Percentiles rank a stretch among this genome's conserved stretches.
These are phyloP conservation scores for Nannizziopsis arthrosporioides DNA, from an alignment of 2,329 filamentous ascomycete species.

Conservation along the genomic window DNA sequence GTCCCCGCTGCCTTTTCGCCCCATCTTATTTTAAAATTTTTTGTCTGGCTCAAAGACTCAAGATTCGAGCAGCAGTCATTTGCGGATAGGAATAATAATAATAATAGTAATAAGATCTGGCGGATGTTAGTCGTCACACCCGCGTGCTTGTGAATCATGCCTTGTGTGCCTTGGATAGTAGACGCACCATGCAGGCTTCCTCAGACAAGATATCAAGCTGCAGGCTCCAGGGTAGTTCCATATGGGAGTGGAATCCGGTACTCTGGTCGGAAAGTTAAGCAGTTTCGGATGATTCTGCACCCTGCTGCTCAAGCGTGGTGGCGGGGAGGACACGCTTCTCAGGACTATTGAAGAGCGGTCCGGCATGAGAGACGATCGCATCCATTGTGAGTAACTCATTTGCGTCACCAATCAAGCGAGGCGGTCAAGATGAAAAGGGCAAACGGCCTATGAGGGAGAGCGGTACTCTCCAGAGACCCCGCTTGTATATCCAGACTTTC, in stretches of 20 bases:
- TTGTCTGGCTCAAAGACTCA: conserved; percentile 2
- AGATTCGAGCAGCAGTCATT: not conserved
- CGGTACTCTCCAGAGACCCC: too few species aligned
- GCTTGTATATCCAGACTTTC: too few species aligned
- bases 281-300: not conserved
- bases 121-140: not conserved
- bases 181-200: not conserved
- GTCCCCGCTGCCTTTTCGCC: conserved; percentile 6
- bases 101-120: too few species aligned
- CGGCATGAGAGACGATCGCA: not conserved
- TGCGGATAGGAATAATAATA: too few species aligned
- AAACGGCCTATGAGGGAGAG: too few species aligned
- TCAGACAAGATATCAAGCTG: not conserved
- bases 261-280: not conserved
- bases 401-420: too few species aligned
- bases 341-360: conserved; percentile 3
- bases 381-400: not conserved
- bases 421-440: too few species aligned
- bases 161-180: conserved; percentile 1
- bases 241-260: not conserved
- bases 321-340: not conserved
- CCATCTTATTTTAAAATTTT: not conserved
- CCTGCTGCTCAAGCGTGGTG: conserved; percentile 1
- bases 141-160: not conserved
- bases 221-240: not conserved